Conservation (phyloP, 2,329 filamentous ascomycete species). For the Aspergillus udagawae region DNA sequence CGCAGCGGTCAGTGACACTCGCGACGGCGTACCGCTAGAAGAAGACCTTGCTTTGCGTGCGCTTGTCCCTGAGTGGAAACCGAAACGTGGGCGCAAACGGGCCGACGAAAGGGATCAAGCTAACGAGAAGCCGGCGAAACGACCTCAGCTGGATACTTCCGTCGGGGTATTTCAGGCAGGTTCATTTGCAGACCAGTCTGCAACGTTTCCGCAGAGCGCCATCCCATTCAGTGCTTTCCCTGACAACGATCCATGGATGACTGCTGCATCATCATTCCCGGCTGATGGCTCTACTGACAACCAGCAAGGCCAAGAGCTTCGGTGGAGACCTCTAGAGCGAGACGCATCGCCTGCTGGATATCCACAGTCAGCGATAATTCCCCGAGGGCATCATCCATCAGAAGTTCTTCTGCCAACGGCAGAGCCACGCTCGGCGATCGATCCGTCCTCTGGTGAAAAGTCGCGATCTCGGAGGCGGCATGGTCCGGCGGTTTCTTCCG, state of each 20-base stretch:
- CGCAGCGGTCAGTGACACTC: constrained; percentile 60
- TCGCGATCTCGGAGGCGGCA: constrained; percentile 55
- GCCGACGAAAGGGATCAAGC: constrained; percentile 59
- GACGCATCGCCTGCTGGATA: constrained; percentile 65
- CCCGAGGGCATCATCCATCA: constrained; percentile 38
- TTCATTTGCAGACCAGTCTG: constrained; percentile 40
- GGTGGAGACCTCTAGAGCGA: constrained; percentile 50
- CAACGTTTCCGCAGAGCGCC: constrained; percentile 49
- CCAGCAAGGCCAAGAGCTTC: constrained; percentile 32
- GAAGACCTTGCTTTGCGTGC: constrained; percentile 86
- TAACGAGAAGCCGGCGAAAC: constrained; percentile 53
- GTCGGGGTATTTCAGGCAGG: constrained; percentile 44
- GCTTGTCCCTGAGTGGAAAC: constrained; percentile 69
- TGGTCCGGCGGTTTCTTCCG: constrained; percentile 83
- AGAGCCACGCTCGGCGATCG: constrained; percentile 69
- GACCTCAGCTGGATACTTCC: constrained; percentile 58
- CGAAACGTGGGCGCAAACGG: constrained; percentile 59
- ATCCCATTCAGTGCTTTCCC: constrained; percentile 53
- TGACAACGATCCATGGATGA: constrained; percentile 43
- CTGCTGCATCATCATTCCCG: constrained; percentile 40
- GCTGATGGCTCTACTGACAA: constrained; percentile 35
- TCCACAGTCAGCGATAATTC: constrained; percentile 74
- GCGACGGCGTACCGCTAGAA: constrained; percentile 79
- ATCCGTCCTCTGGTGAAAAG: constrained; percentile 52
- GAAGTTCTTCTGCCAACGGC: constrained; percentile 39